Conservation (phyloP, 2,329 filamentous ascomycete species). For the Botrytis porri region DNA sequence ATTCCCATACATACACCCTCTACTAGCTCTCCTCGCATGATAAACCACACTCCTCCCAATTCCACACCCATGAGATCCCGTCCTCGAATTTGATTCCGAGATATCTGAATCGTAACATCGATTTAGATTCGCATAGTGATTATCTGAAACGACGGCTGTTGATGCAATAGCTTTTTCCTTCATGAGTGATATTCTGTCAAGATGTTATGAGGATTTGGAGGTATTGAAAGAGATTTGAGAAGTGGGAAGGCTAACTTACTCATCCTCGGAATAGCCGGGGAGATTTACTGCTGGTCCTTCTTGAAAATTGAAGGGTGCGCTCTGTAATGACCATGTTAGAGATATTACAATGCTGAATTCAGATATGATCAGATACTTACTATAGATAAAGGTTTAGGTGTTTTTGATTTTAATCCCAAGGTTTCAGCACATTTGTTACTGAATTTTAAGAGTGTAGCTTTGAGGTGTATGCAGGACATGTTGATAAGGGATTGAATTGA, state of each 20-base stretch:
- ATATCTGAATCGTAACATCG: conserved; percentile 19
- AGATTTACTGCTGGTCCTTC: conserved; percentile 49
- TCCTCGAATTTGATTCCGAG: conserved; percentile 24
- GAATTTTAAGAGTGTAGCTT: conserved; percentile 19
- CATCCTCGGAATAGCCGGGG: conserved; percentile 56
- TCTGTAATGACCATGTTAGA: conserved; percentile 44
- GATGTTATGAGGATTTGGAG: not conserved
- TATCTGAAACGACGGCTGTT: conserved; percentile 31
- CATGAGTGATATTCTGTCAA: conserved; percentile 35
- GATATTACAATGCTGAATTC: not conserved
- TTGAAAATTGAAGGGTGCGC: conserved; percentile 57
- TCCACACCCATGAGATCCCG: conserved; percentile 28
- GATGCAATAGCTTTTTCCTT: conserved; percentile 37
- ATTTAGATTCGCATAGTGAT: conserved; percentile 22
- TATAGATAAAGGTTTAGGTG: conserved; percentile 25
- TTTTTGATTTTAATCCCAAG: conserved; percentile 25
- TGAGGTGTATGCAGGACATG: conserved; percentile 25
- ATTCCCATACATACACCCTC: conserved; percentile 20
- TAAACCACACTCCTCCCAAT: conserved; percentile 28
- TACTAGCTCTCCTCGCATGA: conserved; percentile 34
- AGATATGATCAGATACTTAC: conserved; percentile 10
- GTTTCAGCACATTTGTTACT: conserved; percentile 26
- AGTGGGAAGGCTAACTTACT: conserved; percentile 45
- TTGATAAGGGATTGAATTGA: not conserved
- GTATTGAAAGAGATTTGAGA: not conserved